phyloP scores from a whole-genome alignment of 106 monocot species.

The Vanilla planifolia region DNA sequence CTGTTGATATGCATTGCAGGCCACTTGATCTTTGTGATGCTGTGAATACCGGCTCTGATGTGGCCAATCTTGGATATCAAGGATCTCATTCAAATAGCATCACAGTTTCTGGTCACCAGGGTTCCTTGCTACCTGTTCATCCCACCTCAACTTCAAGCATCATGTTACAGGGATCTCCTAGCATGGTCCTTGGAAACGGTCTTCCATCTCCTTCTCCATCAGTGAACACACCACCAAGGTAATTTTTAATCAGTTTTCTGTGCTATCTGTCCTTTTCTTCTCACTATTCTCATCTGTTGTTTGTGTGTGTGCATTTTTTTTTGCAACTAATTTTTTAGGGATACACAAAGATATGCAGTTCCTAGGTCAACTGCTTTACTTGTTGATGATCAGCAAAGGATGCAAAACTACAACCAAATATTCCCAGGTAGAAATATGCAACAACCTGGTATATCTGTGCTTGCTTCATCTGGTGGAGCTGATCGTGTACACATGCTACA shows the following conservation, averaged over 20 bases:
- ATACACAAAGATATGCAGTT: slow-evolving; percentile 50
- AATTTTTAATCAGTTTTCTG: slow-evolving; percentile 11
- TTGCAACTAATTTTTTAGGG: slow-evolving; percentile 45
- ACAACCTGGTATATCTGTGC: slow-evolving; percentile 41
- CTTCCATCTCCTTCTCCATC: slow-evolving; percentile 43
- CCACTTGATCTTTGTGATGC: slow-evolving; percentile 88
- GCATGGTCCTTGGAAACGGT: slow-evolving; percentile 43
- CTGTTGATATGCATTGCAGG: slow-evolving; percentile 27
- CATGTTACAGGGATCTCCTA: slow-evolving; percentile 60
- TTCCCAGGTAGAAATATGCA: slow-evolving; percentile 59
- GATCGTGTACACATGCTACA: slow-evolving; percentile 68
- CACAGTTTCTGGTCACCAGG: slow-evolving; percentile 35
- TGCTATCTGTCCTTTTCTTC: neutral
- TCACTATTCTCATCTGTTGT: neutral
- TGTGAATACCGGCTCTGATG: slow-evolving; percentile 39
- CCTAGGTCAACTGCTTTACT: slow-evolving; percentile 52
- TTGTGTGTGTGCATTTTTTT: no score
- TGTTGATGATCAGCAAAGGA: slow-evolving; percentile 67
- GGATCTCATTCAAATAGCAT: slow-evolving; percentile 47
- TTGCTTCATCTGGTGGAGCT: slow-evolving; percentile 42
- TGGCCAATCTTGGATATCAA: slow-evolving; percentile 37
- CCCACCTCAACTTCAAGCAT: slow-evolving; percentile 40
- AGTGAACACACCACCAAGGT: slow-evolving; percentile 55
- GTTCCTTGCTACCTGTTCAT: slow-evolving; percentile 38
- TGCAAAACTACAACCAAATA: slow-evolving; percentile 61